These are phyloP conservation scores for Neurospora discreta DNA, from an alignment of 495 filamentous ascomycete species.

Conservation along the genomic window DNA sequence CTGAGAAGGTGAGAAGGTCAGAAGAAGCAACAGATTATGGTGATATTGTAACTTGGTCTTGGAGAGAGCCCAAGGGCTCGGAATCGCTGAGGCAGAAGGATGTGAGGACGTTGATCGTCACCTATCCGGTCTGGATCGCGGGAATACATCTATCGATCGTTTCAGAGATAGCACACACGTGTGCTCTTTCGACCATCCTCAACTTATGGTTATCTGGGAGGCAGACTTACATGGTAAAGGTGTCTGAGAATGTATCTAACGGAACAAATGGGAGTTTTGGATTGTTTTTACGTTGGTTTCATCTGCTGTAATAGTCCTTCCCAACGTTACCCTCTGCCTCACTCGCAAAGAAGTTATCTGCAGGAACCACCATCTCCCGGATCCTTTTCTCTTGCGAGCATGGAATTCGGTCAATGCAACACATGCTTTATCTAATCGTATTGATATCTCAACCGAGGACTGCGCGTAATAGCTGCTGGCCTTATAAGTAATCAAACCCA, in stretches of 20 bases:
- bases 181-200: neutral
- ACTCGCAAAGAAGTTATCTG: neutral
- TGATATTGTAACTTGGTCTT: neutral
- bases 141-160: neutral
- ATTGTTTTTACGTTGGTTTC: neutral
- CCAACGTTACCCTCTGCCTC: neutral
- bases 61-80: neutral
- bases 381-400: neutral
- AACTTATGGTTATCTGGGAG: neutral
- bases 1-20: neutral
- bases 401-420: neutral
- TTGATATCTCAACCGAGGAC: neutral
- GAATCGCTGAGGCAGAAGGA: neutral
- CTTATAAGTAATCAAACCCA: neutral
- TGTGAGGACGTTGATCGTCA: slow-evolving; percentile 1
- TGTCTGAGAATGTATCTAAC: slow-evolving; percentile 9
- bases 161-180: neutral
- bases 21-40: neutral
- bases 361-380: neutral
- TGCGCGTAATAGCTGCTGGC: neutral
- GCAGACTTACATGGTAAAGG: neutral
- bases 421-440: neutral
- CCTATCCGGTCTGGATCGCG: neutral
- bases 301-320: neutral
- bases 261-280: slow-evolving; percentile 1